These are phyloP conservation scores for Talaromyces nanjingensis DNA, from an alignment of 495 filamentous ascomycete genomes.

Conservation along the genomic window DNA sequence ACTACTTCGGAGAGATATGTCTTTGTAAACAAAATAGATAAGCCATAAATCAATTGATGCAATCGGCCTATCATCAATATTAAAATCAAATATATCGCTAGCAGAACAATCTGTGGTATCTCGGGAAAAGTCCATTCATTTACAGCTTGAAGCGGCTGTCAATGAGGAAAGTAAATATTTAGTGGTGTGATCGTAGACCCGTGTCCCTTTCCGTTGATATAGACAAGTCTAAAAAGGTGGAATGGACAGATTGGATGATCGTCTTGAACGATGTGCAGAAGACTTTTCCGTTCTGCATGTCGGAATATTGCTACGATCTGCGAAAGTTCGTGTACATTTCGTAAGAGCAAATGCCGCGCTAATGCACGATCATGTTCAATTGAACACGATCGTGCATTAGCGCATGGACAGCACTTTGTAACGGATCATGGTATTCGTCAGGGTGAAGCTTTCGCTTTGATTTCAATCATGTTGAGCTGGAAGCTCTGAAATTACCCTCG, in stretches of 20 bases:
- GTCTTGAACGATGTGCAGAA: background rate
- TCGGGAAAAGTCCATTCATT: background rate
- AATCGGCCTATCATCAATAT: background rate
- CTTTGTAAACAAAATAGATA: too few species aligned
- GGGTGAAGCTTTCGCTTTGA: background rate
- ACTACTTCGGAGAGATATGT: too few species aligned
- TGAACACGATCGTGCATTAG: background rate
- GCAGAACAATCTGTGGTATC: background rate
- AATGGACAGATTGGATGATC: too few species aligned
- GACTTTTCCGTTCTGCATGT: background rate
- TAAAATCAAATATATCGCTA: background rate
- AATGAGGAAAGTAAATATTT: background rate
- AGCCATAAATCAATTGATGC: too few species aligned
- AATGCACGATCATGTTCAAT: background rate
- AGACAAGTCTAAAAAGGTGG: background rate
- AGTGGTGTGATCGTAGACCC: background rate
- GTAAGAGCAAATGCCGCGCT: background rate
- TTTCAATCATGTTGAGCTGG: background rate
- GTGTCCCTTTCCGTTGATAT: background rate
- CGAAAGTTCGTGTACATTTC: background rate
- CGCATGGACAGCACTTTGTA: background rate
- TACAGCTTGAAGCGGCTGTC: background rate
- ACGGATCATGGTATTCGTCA: too few species aligned
- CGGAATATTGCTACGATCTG: too few species aligned
- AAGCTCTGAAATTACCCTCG: background rate